Conservation (phyloP, 2,329 filamentous ascomycete species). For the Akanthomyces uredinophilus region DNA sequence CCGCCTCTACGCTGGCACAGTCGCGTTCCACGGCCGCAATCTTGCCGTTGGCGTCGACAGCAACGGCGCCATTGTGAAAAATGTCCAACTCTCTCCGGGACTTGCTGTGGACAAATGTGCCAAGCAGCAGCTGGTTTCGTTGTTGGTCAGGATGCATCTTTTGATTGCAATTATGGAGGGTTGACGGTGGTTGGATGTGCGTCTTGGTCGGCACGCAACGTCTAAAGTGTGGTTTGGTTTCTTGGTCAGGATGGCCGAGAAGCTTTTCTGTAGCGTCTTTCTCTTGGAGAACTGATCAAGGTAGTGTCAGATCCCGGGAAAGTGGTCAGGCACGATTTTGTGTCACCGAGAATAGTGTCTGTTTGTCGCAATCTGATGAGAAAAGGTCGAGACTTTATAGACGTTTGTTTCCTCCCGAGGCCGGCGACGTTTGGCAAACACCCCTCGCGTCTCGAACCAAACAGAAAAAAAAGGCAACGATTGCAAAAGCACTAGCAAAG, state of each 20-base stretch:
- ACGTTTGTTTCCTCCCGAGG: not conserved
- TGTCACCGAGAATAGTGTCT: not conserved
- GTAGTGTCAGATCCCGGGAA: not conserved
- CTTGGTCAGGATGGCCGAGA: not conserved
- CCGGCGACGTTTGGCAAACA: not conserved
- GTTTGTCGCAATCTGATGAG: not conserved
- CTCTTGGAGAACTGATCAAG: not conserved
- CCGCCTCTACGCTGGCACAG: slow-evolving; percentile 27
- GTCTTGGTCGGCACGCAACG: not conserved
- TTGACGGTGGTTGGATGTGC: not conserved
- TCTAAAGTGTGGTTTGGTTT: not conserved
- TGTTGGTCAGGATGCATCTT: slow-evolving; percentile 15
- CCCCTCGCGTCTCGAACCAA: not conserved
- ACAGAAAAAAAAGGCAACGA: not conserved
- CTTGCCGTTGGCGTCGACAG: slow-evolving; percentile 43
- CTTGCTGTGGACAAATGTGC: slow-evolving; percentile 52
- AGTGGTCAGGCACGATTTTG: not conserved
- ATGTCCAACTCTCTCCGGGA: slow-evolving; percentile 44
- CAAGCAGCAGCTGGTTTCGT: slow-evolving; percentile 45
- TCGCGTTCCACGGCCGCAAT: slow-evolving; percentile 45
- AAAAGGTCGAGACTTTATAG: not conserved
- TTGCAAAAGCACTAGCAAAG: not conserved
- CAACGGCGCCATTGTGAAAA: slow-evolving; percentile 45
- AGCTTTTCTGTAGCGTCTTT: not conserved
- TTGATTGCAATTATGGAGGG: not conserved